These are phyloP conservation scores for Pythium biforme DNA, from an alignment of 352 stramenopile genomes.

Conservation along the genomic window DNA sequence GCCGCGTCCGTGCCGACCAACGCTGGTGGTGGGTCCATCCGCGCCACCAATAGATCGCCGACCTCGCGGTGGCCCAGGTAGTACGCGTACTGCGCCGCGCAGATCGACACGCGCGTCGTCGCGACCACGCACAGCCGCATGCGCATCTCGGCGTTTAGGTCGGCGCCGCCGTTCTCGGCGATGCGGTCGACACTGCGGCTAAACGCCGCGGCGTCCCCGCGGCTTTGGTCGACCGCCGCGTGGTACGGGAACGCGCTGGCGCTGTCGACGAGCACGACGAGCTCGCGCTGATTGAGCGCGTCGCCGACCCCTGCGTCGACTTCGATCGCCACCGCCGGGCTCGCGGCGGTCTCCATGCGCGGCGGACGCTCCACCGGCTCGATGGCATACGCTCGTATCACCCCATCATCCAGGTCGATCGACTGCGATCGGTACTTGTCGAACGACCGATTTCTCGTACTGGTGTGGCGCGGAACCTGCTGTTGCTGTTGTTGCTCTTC, in stretches of 20 bases:
- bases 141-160: constrained; percentile 12
- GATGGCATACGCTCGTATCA: not conserved
- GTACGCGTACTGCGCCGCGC: constrained; percentile 26
- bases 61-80: constrained; percentile 17
- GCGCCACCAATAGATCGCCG: constrained; percentile 18
- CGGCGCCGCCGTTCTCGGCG: not conserved
- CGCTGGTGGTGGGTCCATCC: constrained; percentile 4
- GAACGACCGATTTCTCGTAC: not conserved
- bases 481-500: not conserved
- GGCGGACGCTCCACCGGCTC: too few species aligned
- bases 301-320: not conserved
- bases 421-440: constrained; percentile 2
- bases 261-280: constrained; percentile 23
- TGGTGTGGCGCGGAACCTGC: not conserved
- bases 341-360: too few species aligned
- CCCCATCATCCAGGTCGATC: not conserved
- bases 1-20: constrained; percentile 1
- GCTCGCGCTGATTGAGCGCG: constrained; percentile 1
- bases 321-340: not conserved
- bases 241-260: constrained; percentile 26
- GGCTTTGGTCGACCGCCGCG: constrained; percentile 10
- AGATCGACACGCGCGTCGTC: constrained; percentile 1
- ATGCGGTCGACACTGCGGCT: not conserved
- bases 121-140: constrained; percentile 1
- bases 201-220: constrained; percentile 14